Base-by-base conservation (phyloP, 176 grass and related monocot species). In the Oryza australiensis region DNA sequence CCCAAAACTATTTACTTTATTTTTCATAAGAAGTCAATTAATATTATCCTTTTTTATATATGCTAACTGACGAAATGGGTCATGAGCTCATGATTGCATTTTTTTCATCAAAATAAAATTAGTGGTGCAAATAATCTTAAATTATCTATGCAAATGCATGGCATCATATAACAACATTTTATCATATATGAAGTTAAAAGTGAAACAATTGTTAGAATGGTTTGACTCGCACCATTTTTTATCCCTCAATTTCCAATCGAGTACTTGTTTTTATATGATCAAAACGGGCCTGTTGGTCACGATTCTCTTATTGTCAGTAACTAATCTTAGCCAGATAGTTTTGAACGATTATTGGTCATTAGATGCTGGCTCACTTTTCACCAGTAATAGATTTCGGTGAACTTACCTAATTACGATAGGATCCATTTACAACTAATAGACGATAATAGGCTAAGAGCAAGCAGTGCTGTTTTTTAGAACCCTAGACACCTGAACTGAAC, bases 251-350 rank as follows among this genome's bases (percentile, higher is more conserved):
- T 82, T 64, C 18, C 3, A 72, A 62, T 13, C 11, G 12, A 82
- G 26, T 73, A 73, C 2, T 24, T 62, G 75, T 64, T 45, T 57
- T 28, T 38, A 12, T 60, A 81, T 81, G 32, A 81, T 81, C 32
- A 57, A 57, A 8, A 53, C 35, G 18, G 22, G 9, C 32, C 42
- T 1, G 16, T 18, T 77, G 75, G 60, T 62, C n/a, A 65, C 46
- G 15, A 26, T 26, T 22, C 60, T 65, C 37, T 65, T 66, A 35
- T 26, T 64, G 12, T 15, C 2, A 12, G 3, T 65, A 71, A 38
- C 35, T 65, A 78, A 45, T 64, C 26, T 66, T 32, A 29, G 20
- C 29, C 24, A 26, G 11, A 43, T 42, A 79, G 26, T 30, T 66
- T 77, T 65, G 5, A 28, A 66, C 15, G 26, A 45, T 79, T 66